Conservation (phyloP, 2,329 filamentous ascomycete species). For the Fusarium armeniacum region DNA sequence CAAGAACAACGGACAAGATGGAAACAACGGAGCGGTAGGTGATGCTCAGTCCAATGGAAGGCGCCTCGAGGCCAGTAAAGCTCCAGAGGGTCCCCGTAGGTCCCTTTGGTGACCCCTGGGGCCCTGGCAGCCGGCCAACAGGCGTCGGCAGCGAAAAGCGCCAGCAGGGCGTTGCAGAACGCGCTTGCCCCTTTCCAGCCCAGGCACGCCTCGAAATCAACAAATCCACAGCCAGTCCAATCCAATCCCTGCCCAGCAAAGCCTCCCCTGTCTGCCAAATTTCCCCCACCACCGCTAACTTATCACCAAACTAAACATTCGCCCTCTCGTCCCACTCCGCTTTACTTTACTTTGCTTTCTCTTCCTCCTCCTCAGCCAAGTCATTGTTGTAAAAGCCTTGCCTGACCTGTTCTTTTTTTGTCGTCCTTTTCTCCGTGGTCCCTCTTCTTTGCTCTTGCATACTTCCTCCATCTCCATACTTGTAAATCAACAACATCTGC, state of each 20-base stretch:
- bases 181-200: constrained; percentile 55
- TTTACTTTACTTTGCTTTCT: constrained; percentile 40
- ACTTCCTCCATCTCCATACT: constrained; percentile 48
- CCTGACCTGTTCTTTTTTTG: constrained; percentile 48
- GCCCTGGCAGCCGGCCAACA: constrained; percentile 42
- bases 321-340: constrained; percentile 43
- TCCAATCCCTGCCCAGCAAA: constrained; percentile 51
- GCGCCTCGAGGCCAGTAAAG: constrained; percentile 12
- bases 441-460: constrained; percentile 54
- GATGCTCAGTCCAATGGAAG: constrained; percentile 12
- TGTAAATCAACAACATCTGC: constrained; percentile 51
- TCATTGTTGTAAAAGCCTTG: constrained; percentile 51
- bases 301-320: constrained; percentile 49
- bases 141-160: constrained; percentile 40
- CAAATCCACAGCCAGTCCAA: constrained; percentile 51
- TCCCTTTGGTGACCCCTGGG: constrained; percentile 25
- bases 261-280: constrained; percentile 59
- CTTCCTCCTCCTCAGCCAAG: constrained; percentile 33
- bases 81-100: constrained; percentile 21
- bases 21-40: constrained; percentile 33
- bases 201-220: constrained; percentile 56
- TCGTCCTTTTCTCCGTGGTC: constrained; percentile 46
- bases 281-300: constrained; percentile 57
- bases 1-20: constrained; percentile 29
- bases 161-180: constrained; percentile 48